Percentiles rank a stretch among this genome's conserved stretches.
Evolutionary conservation across 305 asterid genomes (phyloP).

Genomic region (Galium porrigens): DNA sequence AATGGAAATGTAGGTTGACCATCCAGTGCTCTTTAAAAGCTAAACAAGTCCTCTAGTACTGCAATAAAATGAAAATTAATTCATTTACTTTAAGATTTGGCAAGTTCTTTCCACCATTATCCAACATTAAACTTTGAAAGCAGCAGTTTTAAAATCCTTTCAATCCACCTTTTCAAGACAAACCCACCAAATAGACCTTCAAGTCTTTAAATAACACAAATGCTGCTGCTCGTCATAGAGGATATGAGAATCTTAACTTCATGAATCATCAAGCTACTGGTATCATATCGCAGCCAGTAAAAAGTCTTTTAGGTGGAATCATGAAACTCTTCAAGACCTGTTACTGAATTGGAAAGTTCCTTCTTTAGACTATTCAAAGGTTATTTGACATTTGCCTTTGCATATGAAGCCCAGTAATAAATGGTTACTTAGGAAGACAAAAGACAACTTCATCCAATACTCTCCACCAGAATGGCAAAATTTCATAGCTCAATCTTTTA

Average conservation of each 20-base stretch:
- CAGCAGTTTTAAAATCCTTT: not conserved
- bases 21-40: not conserved
- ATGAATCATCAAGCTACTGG: not conserved
- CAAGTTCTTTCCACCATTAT: not conserved
- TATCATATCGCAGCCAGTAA: not conserved
- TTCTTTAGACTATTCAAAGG: not conserved
- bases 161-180: not conserved
- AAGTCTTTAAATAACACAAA: not conserved
- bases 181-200: not conserved
- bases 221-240: not conserved
- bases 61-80: not conserved
- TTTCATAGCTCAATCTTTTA: not conserved
- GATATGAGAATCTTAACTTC: not conserved
- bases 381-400: not conserved
- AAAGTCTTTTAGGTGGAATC: not conserved
- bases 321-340: not conserved
- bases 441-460: not conserved
- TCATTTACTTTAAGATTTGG: not conserved
- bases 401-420: not conserved
- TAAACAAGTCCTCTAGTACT: not conserved
- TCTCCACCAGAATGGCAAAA: not conserved
- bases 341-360: not conserved
- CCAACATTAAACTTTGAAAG: not conserved
- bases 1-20: not conserved
- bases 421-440: not conserved